phyloP scores from a whole-genome alignment of 768 basidiomycete species.

The Mycena leptocephala region DNA sequence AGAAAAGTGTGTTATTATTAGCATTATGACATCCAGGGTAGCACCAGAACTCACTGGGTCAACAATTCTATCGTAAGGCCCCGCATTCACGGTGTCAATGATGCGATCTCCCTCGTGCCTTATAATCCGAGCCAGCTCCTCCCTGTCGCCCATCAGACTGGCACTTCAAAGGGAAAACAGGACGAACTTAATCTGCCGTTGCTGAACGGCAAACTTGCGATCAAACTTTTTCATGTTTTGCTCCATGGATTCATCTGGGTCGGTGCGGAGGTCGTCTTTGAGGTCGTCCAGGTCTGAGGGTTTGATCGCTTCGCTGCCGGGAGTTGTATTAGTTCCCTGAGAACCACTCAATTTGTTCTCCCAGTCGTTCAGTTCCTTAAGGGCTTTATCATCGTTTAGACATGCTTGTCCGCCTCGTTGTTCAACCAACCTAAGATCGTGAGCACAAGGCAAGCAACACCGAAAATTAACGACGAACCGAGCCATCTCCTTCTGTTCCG shows the following conservation, averaged over 20 bases:
- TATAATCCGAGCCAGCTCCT: slow-evolving; percentile 44
- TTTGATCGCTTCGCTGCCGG: not conserved
- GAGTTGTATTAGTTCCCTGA: not conserved
- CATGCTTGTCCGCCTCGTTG: slow-evolving; percentile 43
- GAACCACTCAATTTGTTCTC: slow-evolving; percentile 21
- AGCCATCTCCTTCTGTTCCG: slow-evolving; percentile 44
- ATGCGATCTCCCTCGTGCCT: slow-evolving; percentile 49
- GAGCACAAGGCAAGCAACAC: not conserved
- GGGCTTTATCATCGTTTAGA: slow-evolving; percentile 40
- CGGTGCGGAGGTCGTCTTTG: slow-evolving; percentile 42
- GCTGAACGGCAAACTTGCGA: slow-evolving; percentile 51
- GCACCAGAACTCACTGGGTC: slow-evolving; percentile 10
- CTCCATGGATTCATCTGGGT: slow-evolving; percentile 41
- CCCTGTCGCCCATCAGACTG: not conserved
- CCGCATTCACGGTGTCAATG: slow-evolving; percentile 38
- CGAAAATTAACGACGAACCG: not conserved
- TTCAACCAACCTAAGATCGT: slow-evolving; percentile 31
- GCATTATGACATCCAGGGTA: not conserved
- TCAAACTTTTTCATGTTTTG: slow-evolving; percentile 48
- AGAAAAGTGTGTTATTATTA: not conserved
- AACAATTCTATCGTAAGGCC: slow-evolving; percentile 29
- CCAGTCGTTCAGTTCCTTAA: slow-evolving; percentile 39
- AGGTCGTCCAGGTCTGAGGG: slow-evolving; percentile 28
- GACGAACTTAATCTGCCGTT: slow-evolving; percentile 42
- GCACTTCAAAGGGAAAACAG: not conserved